Evolutionary conservation across 164 flowering plant genomes (phyloP).

Genomic region (Macadamia integrifolia): DNA sequence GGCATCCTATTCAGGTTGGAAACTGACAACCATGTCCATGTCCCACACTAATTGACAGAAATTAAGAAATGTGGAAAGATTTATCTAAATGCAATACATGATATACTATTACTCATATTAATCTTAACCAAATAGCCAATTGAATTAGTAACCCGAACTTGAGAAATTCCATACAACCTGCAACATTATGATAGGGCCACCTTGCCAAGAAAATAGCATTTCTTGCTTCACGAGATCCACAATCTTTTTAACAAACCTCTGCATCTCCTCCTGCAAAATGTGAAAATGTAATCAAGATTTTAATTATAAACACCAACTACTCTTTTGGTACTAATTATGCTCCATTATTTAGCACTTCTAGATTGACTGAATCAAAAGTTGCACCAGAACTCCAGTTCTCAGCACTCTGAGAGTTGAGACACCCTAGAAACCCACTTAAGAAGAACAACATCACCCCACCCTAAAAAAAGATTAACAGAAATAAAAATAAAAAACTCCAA

Average conservation of each 20-base stretch:
- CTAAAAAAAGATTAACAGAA: too few relatives aligned
- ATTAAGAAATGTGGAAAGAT: not conserved
- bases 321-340: not conserved
- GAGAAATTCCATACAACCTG: slow-evolving; percentile 46
- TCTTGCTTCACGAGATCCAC: slow-evolving; percentile 79
- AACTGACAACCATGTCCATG: too few relatives aligned
- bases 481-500: too few relatives aligned
- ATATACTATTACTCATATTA: too few relatives aligned
- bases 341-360: too few relatives aligned
- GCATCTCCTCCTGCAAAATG: slow-evolving; percentile 72
- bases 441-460: too few relatives aligned
- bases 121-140: too few relatives aligned
- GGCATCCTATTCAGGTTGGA: too few relatives aligned
- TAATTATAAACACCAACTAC: not conserved
- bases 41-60: not conserved
- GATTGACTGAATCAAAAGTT: too few relatives aligned
- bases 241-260: slow-evolving; percentile 69
- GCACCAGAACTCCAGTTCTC: too few relatives aligned
- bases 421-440: too few relatives aligned
- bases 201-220: slow-evolving; percentile 88
- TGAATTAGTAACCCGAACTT: not conserved
- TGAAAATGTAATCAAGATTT: not conserved
- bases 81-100: not conserved
- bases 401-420: too few relatives aligned
- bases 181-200: slow-evolving; percentile 90